Conservation (phyloP, 192 early-diverging fungal genomes). For the Funneliformis geosporum region DNA sequence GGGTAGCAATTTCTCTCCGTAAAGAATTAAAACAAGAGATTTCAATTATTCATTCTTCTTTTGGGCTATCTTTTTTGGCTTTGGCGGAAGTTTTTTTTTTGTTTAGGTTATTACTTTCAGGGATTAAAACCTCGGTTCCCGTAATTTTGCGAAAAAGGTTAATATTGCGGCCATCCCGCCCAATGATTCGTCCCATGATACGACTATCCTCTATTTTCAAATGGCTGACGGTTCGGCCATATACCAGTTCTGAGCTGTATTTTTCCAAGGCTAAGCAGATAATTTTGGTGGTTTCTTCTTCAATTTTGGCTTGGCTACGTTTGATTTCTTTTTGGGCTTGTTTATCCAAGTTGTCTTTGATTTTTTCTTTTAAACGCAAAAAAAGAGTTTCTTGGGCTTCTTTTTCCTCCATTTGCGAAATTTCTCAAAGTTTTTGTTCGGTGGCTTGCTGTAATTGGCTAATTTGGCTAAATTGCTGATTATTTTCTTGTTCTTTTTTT, state of each 20-base stretch:
- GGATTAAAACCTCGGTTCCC: neutral
- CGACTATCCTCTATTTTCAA: neutral
- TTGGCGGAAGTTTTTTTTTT: too few relatives aligned
- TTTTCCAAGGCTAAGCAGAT: neutral
- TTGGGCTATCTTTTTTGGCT: neutral
- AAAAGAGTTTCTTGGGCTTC: neutral
- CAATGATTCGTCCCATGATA: neutral
- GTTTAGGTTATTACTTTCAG: too few relatives aligned
- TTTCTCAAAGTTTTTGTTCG: too few relatives aligned
- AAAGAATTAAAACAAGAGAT: constrained; percentile 16
- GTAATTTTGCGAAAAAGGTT: constrained; percentile 2
- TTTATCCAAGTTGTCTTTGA: neutral
- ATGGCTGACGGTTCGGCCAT: neutral
- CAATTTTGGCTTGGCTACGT: neutral
- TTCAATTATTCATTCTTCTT: neutral
- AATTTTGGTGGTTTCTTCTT: neutral
- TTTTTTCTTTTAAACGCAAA: neutral
- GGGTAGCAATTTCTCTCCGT: neutral
- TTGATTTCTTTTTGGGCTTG: neutral
- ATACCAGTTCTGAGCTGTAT: constrained; percentile 1
- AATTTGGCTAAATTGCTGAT: too few relatives aligned
- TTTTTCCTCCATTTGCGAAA: neutral
- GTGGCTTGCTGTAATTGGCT: too few relatives aligned
- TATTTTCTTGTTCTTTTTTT: neutral
- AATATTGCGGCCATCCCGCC: constrained; percentile 2